A percentile compares a stretch with the other conserved stretches of the same genome.
phyloP scores from a whole-genome alignment of 2,329 filamentous ascomycete genomes.

The Fusarium nodosum region DNA sequence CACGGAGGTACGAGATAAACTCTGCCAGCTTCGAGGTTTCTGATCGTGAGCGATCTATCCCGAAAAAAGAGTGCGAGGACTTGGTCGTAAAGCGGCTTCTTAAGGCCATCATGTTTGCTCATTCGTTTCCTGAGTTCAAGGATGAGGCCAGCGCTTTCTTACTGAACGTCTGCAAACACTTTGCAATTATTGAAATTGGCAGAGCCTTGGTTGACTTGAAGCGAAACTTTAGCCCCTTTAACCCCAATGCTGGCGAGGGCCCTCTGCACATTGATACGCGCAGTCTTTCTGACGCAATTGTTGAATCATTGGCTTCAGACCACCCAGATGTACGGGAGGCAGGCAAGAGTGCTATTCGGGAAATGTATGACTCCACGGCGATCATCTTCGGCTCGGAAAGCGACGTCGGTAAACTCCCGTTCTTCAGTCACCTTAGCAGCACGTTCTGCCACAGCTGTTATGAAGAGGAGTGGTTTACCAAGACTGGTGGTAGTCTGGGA shows the following conservation, averaged over 20 bases:
- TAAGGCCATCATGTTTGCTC: constrained; percentile 88
- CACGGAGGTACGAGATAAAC: constrained; percentile 78
- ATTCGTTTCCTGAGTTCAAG: constrained; percentile 84
- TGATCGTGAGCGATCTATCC: constrained; percentile 84
- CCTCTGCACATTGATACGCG: constrained; percentile 88
- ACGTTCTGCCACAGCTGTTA: constrained; percentile 96
- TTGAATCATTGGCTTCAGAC: constrained; percentile 91
- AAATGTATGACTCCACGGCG: constrained; percentile 80
- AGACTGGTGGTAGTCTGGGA: constrained; percentile 90
- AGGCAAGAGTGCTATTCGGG: constrained; percentile 81
- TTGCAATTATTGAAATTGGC: constrained; percentile 90
- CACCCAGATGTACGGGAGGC: constrained; percentile 83
- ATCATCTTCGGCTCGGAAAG: constrained; percentile 83
- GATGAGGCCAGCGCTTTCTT: constrained; percentile 82
- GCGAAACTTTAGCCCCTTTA: constrained; percentile 81
- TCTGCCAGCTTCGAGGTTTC: constrained; percentile 79
- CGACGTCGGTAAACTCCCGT: constrained; percentile 80
- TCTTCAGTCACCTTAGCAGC: constrained; percentile 86
- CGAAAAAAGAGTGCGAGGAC: constrained; percentile 90
- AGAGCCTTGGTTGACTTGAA: constrained; percentile 85
- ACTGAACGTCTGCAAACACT: constrained; percentile 86
- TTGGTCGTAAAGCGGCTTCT: constrained; percentile 85
- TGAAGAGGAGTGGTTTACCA: constrained; percentile 98
- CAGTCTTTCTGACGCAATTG: constrained; percentile 87
- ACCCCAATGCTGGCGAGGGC: constrained; percentile 88